Evolutionary conservation across 441 rosid genomes (phyloP), one percentile per base, ranked within the genome.

Genomic region (Jatropha podagrica): DNA sequence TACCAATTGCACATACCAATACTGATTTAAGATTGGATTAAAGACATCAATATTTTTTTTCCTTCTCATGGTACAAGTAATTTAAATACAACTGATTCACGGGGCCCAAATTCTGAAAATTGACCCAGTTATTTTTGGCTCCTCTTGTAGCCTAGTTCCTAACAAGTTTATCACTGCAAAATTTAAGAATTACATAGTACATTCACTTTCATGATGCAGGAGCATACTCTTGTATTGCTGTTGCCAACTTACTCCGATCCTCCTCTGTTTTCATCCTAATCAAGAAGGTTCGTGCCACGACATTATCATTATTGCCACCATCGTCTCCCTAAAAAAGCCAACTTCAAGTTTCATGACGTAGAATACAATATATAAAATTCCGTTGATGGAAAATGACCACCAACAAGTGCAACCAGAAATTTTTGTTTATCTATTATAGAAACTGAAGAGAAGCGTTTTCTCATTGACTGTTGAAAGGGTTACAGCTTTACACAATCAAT

Each of bases 181-280:
- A 81, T 71, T 78, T 42, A 27, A 10, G 46, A 59, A 60, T 11
- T 18, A 18, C 14, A 46, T 65, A 59, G 20, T 51, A 54, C 59
- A 41, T 75, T 11, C 8, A 66, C 70, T 54, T 77, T 88, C 81
- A 92, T 0, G 87, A 90, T 13, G 84, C 86, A 46, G 99, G 98
- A 27, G 98, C 91, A 41, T 87, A 86, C 79, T 93, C 98, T 81
- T 89, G 87, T 80, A 96, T 96, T 7, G 91, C 91, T 11, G 93
- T 74, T 5, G 91, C 95, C 74, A 96, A 86, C 74, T 89, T 87
- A 77, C 86, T 82, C 48, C 97, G 88, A 64, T 95, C 98, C 49
- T 90, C 97, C 77, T 80, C 86, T 41, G 94, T 85, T 85, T 86
- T 96, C 42, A 87, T 85, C 84, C 93, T 85, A 37, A 96, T 87